A percentile compares a stretch with the other conserved stretches of the same genome.
Evolutionary conservation across 2,329 filamentous ascomycete genomes (phyloP).

Genomic region (Blastomyces parvus): DNA sequence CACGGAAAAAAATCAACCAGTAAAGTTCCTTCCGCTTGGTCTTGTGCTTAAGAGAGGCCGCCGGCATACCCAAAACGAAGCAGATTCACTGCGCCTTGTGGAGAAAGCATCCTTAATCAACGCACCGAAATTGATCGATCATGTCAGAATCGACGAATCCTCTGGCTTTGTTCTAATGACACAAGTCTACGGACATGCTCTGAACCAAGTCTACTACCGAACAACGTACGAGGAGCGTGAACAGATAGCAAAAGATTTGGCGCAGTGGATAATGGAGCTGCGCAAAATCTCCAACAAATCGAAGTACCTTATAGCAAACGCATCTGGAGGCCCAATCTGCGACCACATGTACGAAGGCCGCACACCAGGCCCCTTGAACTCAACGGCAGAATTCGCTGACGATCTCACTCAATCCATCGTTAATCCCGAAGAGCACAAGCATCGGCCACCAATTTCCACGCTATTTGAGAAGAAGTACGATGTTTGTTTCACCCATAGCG

Average conservation of each 20-base stretch:
- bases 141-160: constrained; percentile 6
- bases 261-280: constrained; percentile 10
- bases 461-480: constrained; percentile 12
- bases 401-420: constrained; percentile 3
- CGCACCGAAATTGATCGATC: constrained; percentile 13
- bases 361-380: constrained; percentile 8
- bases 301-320: constrained; percentile 9
- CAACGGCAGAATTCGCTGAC: constrained; percentile 11
- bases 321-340: constrained; percentile 11
- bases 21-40: constrained; percentile 14
- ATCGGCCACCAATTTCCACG: constrained; percentile 1
- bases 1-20: background rate
- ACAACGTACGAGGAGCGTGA: constrained; percentile 14
- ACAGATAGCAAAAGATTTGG: constrained; percentile 12
- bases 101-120: constrained; percentile 13
- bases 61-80: constrained; percentile 11
- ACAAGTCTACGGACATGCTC: constrained; percentile 9
- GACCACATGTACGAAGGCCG: constrained; percentile 11
- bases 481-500: constrained; percentile 14
- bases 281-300: constrained; percentile 10
- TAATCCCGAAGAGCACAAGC: background rate
- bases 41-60: constrained; percentile 13
- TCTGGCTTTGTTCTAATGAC: constrained; percentile 15
- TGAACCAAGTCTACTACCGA: constrained; percentile 5
- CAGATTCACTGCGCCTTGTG: constrained; percentile 12